Evolutionary conservation across 306 rosid species (phyloP).

Genomic region (Inga oerstediana): DNA sequence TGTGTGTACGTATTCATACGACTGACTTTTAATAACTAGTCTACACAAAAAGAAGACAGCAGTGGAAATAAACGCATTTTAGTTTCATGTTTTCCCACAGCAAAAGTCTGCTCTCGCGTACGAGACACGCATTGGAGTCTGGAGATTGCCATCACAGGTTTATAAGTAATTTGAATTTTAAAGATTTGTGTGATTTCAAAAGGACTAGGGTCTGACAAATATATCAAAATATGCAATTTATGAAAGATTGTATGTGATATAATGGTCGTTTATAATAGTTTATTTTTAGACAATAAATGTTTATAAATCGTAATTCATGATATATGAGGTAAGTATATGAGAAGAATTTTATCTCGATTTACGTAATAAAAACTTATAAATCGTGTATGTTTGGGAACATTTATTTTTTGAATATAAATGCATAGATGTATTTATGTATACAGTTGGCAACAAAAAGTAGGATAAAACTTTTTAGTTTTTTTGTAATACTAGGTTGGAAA

Average conservation of each 20-base stretch:
- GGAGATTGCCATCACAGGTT: background rate
- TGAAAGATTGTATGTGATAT: background rate
- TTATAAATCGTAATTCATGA: no score
- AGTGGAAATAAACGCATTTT: background rate
- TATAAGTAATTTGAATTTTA: background rate
- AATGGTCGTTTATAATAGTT: no score
- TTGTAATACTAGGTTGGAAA: background rate
- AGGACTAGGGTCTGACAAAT: background rate
- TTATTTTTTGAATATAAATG: no score
- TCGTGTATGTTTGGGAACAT: no score
- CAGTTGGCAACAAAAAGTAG: background rate
- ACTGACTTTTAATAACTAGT: background rate
- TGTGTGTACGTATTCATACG: background rate
- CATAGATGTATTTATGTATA: no score
- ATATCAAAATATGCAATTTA: no score
- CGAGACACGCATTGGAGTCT: background rate
- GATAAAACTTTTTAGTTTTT: no score
- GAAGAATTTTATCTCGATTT: no score
- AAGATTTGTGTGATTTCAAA: background rate
- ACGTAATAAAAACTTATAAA: no score
- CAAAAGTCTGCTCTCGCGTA: no score
- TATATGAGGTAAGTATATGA: no score
- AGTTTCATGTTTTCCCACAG: background rate
- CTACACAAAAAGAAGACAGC: background rate
- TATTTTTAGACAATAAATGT: no score